A percentile compares a stretch with the other conserved stretches of the same genome.
phyloP scores from a whole-genome alignment of 371 early-diverging fungal genomes.

The Cokeromyces recurvatus region DNA sequence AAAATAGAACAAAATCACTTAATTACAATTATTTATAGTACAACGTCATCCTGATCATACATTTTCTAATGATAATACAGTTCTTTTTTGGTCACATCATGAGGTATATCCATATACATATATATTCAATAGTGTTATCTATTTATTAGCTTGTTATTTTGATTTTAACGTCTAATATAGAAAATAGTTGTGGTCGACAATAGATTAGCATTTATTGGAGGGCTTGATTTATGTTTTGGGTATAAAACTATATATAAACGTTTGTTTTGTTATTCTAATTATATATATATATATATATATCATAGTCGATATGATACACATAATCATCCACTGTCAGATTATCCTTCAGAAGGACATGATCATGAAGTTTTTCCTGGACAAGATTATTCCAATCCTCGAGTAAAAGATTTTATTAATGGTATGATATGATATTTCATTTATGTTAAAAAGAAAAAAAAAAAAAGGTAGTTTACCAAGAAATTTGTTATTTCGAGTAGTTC shows the following conservation, averaged over 20 bases:
- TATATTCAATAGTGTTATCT: too few species aligned
- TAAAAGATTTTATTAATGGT: conserved; percentile 83
- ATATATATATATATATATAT: too few species aligned
- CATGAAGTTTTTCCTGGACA: conserved; percentile 72
- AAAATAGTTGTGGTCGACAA: conserved; percentile 88
- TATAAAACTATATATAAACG: too few species aligned
- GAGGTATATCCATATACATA: too few species aligned
- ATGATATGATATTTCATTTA: conserved; percentile 5
- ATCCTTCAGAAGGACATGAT: conserved; percentile 42
- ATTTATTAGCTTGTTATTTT: too few species aligned
- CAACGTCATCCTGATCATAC: conserved; percentile 85
- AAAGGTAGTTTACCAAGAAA: too few species aligned
- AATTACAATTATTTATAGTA: conserved; percentile 38
- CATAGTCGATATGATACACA: conserved; percentile 80
- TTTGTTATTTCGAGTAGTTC: conserved; percentile 31
- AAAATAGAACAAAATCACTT: too few species aligned
- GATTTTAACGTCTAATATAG: conserved; percentile 21
- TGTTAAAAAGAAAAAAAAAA: too few species aligned
- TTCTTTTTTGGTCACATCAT: conserved; percentile 79
- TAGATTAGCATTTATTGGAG: conserved; percentile 84
- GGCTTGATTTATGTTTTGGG: conserved; percentile 89
- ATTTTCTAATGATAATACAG: conserved; percentile 54
- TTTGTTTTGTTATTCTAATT: not conserved
- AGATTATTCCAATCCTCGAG: conserved; percentile 92
- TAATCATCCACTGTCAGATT: conserved; percentile 77